Evolutionary conservation across 352 stramenopile species (phyloP).

Genomic region (Globisporangium polare): DNA sequence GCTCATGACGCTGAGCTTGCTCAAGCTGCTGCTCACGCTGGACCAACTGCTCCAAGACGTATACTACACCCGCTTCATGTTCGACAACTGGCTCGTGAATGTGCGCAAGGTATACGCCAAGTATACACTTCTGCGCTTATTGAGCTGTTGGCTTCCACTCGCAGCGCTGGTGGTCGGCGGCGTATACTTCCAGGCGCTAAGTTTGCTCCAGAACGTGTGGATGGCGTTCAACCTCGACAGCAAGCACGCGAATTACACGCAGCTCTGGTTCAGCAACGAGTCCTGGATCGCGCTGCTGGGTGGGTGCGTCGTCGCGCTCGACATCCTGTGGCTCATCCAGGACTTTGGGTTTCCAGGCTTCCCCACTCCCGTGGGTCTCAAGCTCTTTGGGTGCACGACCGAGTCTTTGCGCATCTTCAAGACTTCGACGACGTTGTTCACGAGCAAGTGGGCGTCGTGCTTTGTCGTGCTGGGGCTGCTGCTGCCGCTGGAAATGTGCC

Average conservation of each 20-base stretch:
- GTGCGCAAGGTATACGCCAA: constrained; percentile 23
- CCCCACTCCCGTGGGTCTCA: constrained; percentile 23
- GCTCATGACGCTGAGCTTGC: constrained; percentile 32
- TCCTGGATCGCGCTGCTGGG: constrained; percentile 36
- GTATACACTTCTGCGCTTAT: constrained; percentile 20
- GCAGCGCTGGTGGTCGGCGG: constrained; percentile 20
- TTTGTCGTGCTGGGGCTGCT: constrained; percentile 51
- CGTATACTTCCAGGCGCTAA: constrained; percentile 26
- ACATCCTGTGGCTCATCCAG: constrained; percentile 50
- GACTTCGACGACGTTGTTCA: constrained; percentile 20
- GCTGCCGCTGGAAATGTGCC: constrained; percentile 44
- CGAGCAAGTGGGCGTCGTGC: constrained; percentile 38
- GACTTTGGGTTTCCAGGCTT: constrained; percentile 52
- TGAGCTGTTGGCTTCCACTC: constrained; percentile 25
- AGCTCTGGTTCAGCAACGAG: constrained; percentile 31
- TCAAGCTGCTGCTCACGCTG: constrained; percentile 40
- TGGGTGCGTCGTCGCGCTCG: constrained; percentile 31
- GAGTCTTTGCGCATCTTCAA: constrained; percentile 17
- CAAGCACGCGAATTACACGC: constrained; percentile 2
- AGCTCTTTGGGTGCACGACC: constrained; percentile 36
- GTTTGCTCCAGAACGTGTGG: constrained; percentile 22
- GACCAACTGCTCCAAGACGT: constrained; percentile 43
- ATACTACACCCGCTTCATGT: constrained; percentile 22
- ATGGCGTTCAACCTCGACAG: constrained; percentile 18
- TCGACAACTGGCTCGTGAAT: constrained; percentile 24